Conservation (phyloP, 2,329 filamentous ascomycete genomes). For the Colletotrichum incanum region DNA sequence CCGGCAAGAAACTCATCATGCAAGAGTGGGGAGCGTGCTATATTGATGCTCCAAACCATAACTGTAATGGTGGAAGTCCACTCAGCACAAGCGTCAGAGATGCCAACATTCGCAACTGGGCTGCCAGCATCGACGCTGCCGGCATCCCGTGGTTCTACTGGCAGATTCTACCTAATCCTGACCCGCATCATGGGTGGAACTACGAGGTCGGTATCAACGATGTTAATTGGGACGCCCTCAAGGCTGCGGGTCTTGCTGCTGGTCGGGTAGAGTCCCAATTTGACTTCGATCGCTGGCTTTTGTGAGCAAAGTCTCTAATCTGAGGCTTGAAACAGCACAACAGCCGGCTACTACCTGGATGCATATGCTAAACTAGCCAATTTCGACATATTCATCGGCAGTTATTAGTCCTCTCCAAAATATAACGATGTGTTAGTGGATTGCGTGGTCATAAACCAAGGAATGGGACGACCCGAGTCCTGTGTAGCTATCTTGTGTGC, state of each 20-base stretch:
- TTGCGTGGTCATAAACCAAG: too few relatives aligned
- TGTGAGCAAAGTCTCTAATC: background rate
- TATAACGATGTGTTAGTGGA: too few relatives aligned
- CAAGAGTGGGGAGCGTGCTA: conserved; percentile 52
- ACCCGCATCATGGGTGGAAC: conserved; percentile 51
- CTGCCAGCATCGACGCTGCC: conserved; percentile 47
- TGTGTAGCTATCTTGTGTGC: too few relatives aligned
- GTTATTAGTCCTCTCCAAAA: too few relatives aligned
- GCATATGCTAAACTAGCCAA: too few relatives aligned
- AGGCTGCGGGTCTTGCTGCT: conserved; percentile 42
- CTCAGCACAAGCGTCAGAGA: conserved; percentile 44
- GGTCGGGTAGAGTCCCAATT: conserved; percentile 34
- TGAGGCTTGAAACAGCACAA: too few relatives aligned
- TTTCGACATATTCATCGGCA: too few relatives aligned
- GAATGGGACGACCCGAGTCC: too few relatives aligned
- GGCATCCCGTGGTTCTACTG: conserved; percentile 54
- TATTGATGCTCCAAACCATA: conserved; percentile 48
- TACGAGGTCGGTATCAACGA: conserved; percentile 50
- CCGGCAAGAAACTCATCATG: conserved; percentile 53
- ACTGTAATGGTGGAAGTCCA: conserved; percentile 45
- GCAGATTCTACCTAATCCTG: conserved; percentile 53
- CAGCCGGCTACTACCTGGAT: too few relatives aligned
- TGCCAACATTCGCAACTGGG: conserved; percentile 49
- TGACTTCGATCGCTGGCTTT: conserved; percentile 32
- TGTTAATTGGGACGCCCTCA: background rate